Percentiles rank a stretch among this genome's conserved stretches.
These are phyloP conservation scores for Cyathus striatus DNA, from an alignment of 768 basidiomycete species.

Conservation along the genomic window DNA sequence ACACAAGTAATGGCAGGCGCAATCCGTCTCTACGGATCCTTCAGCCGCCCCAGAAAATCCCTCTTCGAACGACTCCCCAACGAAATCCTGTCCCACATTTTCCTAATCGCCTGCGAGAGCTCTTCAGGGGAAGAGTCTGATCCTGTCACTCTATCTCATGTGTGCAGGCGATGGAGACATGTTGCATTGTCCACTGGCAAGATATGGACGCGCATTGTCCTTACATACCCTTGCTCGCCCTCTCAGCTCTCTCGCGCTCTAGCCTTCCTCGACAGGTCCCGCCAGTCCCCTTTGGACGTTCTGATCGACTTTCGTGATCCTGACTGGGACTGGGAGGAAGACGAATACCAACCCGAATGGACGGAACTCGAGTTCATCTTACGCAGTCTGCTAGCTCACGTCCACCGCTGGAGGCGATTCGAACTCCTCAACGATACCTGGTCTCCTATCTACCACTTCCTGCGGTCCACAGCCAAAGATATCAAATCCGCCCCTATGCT, in stretches of 20 bases:
- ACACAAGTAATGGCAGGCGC: background rate
- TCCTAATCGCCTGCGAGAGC: background rate
- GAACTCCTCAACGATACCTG: constrained; percentile 58
- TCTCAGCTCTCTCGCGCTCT: constrained; percentile 29
- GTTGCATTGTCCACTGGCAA: constrained; percentile 35
- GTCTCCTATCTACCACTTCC: constrained; percentile 50
- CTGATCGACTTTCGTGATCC: constrained; percentile 57
- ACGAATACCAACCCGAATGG: constrained; percentile 35
- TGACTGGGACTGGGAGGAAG: constrained; percentile 47
- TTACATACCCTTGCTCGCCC: constrained; percentile 37
- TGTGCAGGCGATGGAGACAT: constrained; percentile 47
- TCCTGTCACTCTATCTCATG: constrained; percentile 31
- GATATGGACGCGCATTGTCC: constrained; percentile 48
- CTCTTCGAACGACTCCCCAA: background rate
- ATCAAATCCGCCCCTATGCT: constrained; percentile 29
- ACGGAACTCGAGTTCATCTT: constrained; percentile 42
- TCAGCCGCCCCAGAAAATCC: background rate
- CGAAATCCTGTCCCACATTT: background rate
- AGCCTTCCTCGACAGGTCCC: constrained; percentile 41
- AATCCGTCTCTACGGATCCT: background rate
- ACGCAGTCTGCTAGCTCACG: constrained; percentile 37
- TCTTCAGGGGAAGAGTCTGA: background rate
- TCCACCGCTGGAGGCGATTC: constrained; percentile 39
- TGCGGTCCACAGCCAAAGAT: constrained; percentile 30
- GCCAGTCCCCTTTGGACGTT: constrained; percentile 40